phyloP scores from a whole-genome alignment of 2,329 filamentous ascomycete species.

The Celoporthe dispersa region DNA sequence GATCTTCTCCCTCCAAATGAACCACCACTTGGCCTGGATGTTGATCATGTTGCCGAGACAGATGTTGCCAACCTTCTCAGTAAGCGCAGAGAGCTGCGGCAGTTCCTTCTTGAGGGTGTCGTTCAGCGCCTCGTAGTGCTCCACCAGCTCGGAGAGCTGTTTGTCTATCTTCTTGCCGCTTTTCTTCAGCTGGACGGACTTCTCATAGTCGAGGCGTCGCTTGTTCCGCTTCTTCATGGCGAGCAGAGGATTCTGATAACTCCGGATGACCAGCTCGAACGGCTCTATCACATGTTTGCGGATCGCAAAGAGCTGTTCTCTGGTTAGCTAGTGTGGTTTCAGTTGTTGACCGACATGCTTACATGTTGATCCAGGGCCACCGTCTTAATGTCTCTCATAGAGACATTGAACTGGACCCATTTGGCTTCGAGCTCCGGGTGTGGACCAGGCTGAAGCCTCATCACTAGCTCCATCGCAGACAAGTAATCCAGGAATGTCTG shows the following conservation, averaged over 20 bases:
- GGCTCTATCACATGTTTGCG: slow-evolving; percentile 82
- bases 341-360: slow-evolving; percentile 41
- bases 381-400: slow-evolving; percentile 83
- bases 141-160: slow-evolving; percentile 80
- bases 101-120: slow-evolving; percentile 92
- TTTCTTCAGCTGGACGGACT: slow-evolving; percentile 76
- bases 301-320: slow-evolving; percentile 62
- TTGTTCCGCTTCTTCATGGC: slow-evolving; percentile 96
- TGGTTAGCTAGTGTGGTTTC: slow-evolving; percentile 33
- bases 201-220: slow-evolving; percentile 86
- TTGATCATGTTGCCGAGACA: slow-evolving; percentile 83
- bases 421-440: slow-evolving; percentile 90
- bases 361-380: slow-evolving; percentile 85
- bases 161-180: slow-evolving; percentile 85
- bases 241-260: slow-evolving; percentile 79
- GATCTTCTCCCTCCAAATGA: slow-evolving; percentile 83
- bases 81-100: slow-evolving; percentile 79
- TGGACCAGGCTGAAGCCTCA: slow-evolving; percentile 71
- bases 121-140: slow-evolving; percentile 90
- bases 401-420: slow-evolving; percentile 89
- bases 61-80: slow-evolving; percentile 81
- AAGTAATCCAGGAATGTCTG: slow-evolving; percentile 81
- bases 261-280: slow-evolving; percentile 45
- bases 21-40: slow-evolving; percentile 83
- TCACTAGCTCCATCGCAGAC: slow-evolving; percentile 80